Evolutionary conservation across 2,329 filamentous ascomycete genomes (phyloP).

Genomic region (Peltaster fructicola): DNA sequence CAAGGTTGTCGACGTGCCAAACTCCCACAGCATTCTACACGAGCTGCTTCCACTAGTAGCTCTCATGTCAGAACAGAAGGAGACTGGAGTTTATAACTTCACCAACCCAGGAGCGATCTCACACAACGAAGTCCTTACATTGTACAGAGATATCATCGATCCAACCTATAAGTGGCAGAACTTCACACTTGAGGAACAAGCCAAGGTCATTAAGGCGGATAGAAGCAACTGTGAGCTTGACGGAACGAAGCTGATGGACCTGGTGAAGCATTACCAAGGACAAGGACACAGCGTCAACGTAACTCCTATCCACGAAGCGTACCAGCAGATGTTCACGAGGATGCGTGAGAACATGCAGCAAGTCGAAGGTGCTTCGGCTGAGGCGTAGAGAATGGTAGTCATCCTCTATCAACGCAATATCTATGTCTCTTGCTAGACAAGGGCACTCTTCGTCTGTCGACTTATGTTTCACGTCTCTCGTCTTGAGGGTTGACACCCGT

Average conservation of each 20-base stretch:
- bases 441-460: no score
- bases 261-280: slow-evolving; percentile 37
- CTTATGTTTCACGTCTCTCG: no score
- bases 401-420: no score
- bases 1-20: slow-evolving; percentile 48
- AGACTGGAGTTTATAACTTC: slow-evolving; percentile 51
- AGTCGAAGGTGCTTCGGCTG: slow-evolving; percentile 4
- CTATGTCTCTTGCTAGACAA: no score
- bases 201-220: slow-evolving; percentile 49
- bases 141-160: slow-evolving; percentile 47
- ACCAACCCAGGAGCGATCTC: slow-evolving; percentile 53
- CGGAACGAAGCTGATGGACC: slow-evolving; percentile 41
- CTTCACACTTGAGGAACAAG: slow-evolving; percentile 48
- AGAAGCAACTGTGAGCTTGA: slow-evolving; percentile 48
- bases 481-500: no score
- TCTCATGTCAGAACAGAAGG: slow-evolving; percentile 41
- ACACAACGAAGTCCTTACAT: slow-evolving; percentile 48
- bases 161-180: slow-evolving; percentile 46
- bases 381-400: no score
- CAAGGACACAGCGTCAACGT: slow-evolving; percentile 29
- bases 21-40: slow-evolving; percentile 49
- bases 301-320: slow-evolving; percentile 45
- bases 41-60: slow-evolving; percentile 46
- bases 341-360: slow-evolving; percentile 24
- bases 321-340: slow-evolving; percentile 43